Percentiles rank a stretch among this genome's conserved stretches.
phyloP scores from a whole-genome alignment of 2,329 filamentous ascomycete species.

The Sordariomycetes sp. region DNA sequence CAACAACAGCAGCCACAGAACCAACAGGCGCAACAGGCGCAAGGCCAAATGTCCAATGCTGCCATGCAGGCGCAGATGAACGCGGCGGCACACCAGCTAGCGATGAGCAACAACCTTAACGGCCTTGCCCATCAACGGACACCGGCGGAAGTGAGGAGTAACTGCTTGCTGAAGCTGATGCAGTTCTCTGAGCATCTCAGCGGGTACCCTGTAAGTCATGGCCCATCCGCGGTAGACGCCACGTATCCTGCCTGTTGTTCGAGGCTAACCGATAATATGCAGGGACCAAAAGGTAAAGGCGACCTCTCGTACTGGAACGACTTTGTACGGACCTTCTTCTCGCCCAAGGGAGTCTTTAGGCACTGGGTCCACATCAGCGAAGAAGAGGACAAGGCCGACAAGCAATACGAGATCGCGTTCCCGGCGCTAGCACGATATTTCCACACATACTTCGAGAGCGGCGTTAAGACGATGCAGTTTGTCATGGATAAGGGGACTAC shows the following conservation, averaged over 20 bases:
- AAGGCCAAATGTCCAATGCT: slow-evolving; percentile 16
- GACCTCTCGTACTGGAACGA: slow-evolving; percentile 68
- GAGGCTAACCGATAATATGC: slow-evolving; percentile 7
- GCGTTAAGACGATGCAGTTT: slow-evolving; percentile 77
- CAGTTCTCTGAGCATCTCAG: slow-evolving; percentile 54
- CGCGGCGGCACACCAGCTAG: slow-evolving; percentile 18
- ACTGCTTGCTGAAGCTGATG: slow-evolving; percentile 48
- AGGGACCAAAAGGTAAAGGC: slow-evolving; percentile 50
- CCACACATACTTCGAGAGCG: slow-evolving; percentile 77
- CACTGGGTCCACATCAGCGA: slow-evolving; percentile 53
- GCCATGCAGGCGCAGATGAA: slow-evolving; percentile 18
- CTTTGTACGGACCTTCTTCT: slow-evolving; percentile 77
- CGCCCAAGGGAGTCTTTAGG: slow-evolving; percentile 63
- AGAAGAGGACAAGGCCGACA: slow-evolving; percentile 50
- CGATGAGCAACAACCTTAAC: slow-evolving; percentile 10
- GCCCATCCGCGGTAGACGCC: neutral
- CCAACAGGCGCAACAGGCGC: slow-evolving; percentile 18
- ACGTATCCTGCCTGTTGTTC: neutral
- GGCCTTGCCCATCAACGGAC: slow-evolving; percentile 33
- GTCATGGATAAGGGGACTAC: slow-evolving; percentile 59
- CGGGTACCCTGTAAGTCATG: slow-evolving; percentile 37
- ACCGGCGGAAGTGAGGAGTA: slow-evolving; percentile 40
- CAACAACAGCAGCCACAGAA: slow-evolving; percentile 25
- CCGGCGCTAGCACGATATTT: slow-evolving; percentile 82
- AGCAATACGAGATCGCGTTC: slow-evolving; percentile 78